Conservation (phyloP, 2,329 filamentous ascomycete genomes). For the Penicillium sp. region DNA sequence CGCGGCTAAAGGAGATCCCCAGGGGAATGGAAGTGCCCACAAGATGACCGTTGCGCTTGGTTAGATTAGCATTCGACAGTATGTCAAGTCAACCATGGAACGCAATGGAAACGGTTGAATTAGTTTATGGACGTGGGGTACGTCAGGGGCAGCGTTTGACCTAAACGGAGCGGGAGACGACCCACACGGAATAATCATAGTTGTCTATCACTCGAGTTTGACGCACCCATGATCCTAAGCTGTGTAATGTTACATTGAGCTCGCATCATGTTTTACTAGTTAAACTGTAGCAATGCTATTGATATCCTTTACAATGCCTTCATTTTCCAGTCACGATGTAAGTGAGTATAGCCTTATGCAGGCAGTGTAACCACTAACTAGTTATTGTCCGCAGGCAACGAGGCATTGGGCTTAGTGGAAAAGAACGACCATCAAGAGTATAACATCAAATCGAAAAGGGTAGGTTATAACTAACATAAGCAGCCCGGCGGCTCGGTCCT, state of each 20-base stretch:
- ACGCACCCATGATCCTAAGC: neutral
- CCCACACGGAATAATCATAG: conserved; percentile 1
- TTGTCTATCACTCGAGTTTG: neutral
- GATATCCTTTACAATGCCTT: neutral
- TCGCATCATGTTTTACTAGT: neutral
- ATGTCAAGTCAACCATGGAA: neutral
- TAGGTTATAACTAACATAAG: conserved; percentile 4
- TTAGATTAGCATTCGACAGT: neutral
- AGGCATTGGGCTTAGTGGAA: neutral
- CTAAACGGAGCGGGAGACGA: neutral
- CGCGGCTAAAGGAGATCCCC: neutral
- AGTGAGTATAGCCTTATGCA: neutral
- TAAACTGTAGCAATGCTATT: neutral
- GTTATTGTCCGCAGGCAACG: neutral
- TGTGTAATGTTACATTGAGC: neutral
- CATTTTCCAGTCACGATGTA: neutral
- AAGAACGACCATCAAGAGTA: neutral
- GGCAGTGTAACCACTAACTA: neutral
- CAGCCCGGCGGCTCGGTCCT: conserved; percentile 2
- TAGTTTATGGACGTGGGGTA: neutral
- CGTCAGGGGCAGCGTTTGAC: neutral
- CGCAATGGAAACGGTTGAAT: neutral
- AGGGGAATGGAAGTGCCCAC: neutral
- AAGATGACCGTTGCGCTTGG: neutral
- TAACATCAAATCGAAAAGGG: conserved; percentile 3